Base-by-base conservation (phyloP, 257 asterid species). In the Orobanche coerulescens region DNA sequence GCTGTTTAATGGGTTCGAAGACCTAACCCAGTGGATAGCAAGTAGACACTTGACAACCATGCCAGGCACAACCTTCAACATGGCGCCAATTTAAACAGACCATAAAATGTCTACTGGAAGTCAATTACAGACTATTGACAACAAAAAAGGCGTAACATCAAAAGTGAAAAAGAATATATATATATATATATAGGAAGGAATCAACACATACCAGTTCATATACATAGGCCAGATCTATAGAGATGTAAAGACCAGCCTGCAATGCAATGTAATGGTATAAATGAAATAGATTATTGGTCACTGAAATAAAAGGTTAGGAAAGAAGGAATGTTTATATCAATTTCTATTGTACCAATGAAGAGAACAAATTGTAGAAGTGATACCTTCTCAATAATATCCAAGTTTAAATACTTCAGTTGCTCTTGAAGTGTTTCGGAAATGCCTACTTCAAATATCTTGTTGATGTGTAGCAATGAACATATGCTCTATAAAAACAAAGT, bases 361-460 rank as follows among this genome's bases (percentile, higher is more conserved):
- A 28, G 23, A 61, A 36, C 46, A 12, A 65, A 23, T 59, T n/a
- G 51, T 25, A 64, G 46, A 57, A 65, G 53, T 34, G 47, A 33
- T 67, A 92, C 98, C 98, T 80, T 75, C 73, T 82, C 86, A 62
- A 82, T 65, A 53, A 92, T 81, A 72, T 84, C 97, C 87, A 92
- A 71, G 72, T 80, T 75, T 74, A 82, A 82, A 61, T 71, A 71
- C 62, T 72, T 71, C 77, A 86, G 61, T 66, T 82, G 87, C 63
- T 84, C 97, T 37, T 65, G 88, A 68, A 88, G 82, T 68, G 83
- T 70, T 76, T 70, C 95, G 23, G 95, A 82, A 75, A 84, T 73
- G 64, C 95, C 98, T 24, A 92, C 95, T 83, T 88, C 95, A 73
- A 92, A 86, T 71, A 92, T 86, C 78, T 82, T 86, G 84, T 78